Evolutionary conservation across 495 filamentous ascomycete species (phyloP), one percentile per base, ranked within the genome.

Genomic region (Trichodelitschia bisporula): DNA sequence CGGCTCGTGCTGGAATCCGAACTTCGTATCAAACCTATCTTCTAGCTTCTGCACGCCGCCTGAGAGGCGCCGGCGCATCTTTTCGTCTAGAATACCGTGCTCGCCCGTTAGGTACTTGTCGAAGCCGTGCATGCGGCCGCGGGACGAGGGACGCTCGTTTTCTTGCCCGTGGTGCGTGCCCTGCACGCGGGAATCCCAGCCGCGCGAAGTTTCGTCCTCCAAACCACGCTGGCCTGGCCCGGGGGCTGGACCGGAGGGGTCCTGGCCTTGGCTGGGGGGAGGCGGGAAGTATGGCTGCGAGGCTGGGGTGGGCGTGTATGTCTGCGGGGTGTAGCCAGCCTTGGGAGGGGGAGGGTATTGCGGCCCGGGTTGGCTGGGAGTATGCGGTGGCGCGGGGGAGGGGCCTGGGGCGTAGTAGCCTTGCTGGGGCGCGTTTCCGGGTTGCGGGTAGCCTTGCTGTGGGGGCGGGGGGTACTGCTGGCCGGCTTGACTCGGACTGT

Each of bases 241-340:
- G 3, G 27, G 31, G 4, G 54, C 55, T 10, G 59, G 58, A 33
- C 57, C 56, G 9, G 55, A 44, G 32, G 53, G 60, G 36, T 57
- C 55, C 4, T 49, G 52, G 2, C 39, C 43, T 33, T 58, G 49
- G n/a, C 29, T 24, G 27, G 47, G 29, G 5, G 19, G 36, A 28
- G 3, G 41, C 36, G 19, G 32, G 32, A 32, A 35, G 30, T 25
- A n/a, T n/a, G n/a, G 10, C 10, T 29, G 27, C 18, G 14, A n/a
- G 9, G 3, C 14, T 29, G 27, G n/a, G n/a, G n/a, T n/a, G n/a
- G n/a, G n/a, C n/a, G n/a, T n/a, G n/a, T n/a, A n/a, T n/a, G n/a
- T n/a, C n/a, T n/a, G n/a, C n/a, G n/a, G n/a, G n/a, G n/a, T n/a
- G n/a, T n/a, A n/a, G n/a, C n/a, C n/a, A n/a, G n/a, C n/a, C n/a